A percentile compares a stretch with the other conserved stretches of the same genome.
These are phyloP conservation scores for Corymbia maculata DNA, from an alignment of 345 rosid species.

Conservation along the genomic window DNA sequence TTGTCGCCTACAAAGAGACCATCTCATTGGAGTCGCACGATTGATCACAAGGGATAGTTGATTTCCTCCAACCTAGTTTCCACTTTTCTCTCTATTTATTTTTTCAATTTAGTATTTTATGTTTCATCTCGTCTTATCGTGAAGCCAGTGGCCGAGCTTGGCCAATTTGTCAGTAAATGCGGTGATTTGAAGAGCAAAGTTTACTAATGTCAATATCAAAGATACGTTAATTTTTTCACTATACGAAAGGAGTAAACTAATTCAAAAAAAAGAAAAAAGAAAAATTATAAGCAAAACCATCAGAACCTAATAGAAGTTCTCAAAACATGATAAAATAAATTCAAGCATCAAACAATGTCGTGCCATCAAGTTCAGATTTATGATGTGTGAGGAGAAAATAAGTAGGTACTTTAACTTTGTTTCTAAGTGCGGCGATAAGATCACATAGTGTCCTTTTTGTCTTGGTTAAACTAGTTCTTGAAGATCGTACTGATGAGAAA, in stretches of 20 bases:
- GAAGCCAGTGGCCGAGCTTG: background rate
- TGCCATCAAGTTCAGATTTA: background rate
- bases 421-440: background rate
- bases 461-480: background rate
- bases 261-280: background rate
- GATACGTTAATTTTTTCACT: background rate
- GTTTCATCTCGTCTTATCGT: background rate
- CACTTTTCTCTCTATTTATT: background rate
- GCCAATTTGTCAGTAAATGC: background rate
- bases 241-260: background rate
- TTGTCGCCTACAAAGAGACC: background rate
- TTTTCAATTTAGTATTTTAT: background rate
- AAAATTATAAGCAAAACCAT: background rate
- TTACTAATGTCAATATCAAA: background rate
- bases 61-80: background rate
- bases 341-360: background rate
- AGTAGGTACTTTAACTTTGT: background rate
- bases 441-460: background rate
- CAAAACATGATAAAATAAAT: background rate
- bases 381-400: background rate
- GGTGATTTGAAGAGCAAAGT: background rate
- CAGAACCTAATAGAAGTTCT: background rate
- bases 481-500: background rate
- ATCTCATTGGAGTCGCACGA: background rate
- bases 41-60: background rate